Percentiles rank a stretch among this genome's conserved stretches.
These are phyloP conservation scores for Podospora comata DNA, from an alignment of 495 filamentous ascomycete species.

Conservation along the genomic window DNA sequence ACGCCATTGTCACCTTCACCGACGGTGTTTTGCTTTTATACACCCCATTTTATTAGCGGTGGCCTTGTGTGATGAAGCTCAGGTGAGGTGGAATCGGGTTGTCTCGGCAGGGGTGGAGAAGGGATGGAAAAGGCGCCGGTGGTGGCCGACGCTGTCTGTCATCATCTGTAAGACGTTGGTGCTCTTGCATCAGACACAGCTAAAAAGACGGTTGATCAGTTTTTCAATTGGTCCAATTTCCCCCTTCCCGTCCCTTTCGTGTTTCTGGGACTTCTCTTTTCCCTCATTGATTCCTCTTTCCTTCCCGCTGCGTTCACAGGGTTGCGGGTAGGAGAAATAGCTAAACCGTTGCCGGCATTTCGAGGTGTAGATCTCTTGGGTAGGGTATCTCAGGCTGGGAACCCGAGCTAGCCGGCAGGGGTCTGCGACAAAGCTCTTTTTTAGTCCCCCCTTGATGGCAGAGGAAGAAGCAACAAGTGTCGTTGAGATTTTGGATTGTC, in stretches of 20 bases:
- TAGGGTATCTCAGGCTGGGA: constrained; percentile 5
- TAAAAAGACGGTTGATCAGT: constrained; percentile 11
- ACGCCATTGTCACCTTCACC: not conserved
- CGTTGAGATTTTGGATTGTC: constrained; percentile 5
- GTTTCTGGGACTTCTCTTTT: not conserved
- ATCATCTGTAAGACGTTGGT: constrained; percentile 14
- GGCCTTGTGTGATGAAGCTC: too few relatives aligned
- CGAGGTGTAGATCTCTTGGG: not conserved
- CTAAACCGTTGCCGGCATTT: not conserved
- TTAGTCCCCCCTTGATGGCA: not conserved
- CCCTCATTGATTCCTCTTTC: not conserved
- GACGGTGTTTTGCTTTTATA: not conserved
- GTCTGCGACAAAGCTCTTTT: constrained; percentile 11
- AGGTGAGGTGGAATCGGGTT: not conserved
- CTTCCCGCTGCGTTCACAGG: not conserved
- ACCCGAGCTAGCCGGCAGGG: constrained; percentile 9
- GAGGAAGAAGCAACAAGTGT: constrained; percentile 5
- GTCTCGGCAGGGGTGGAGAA: constrained; percentile 6
- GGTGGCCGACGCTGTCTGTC: constrained; percentile 2
- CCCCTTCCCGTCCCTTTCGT: not conserved
- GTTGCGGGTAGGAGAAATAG: not conserved
- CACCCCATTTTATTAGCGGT: not conserved
- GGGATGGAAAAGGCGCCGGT: not conserved
- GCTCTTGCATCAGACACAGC: constrained; percentile 10
- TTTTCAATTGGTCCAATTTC: not conserved